Evolutionary conservation across 768 basidiomycete genomes (phyloP).

Genomic region (Butyriboletus loyo): DNA sequence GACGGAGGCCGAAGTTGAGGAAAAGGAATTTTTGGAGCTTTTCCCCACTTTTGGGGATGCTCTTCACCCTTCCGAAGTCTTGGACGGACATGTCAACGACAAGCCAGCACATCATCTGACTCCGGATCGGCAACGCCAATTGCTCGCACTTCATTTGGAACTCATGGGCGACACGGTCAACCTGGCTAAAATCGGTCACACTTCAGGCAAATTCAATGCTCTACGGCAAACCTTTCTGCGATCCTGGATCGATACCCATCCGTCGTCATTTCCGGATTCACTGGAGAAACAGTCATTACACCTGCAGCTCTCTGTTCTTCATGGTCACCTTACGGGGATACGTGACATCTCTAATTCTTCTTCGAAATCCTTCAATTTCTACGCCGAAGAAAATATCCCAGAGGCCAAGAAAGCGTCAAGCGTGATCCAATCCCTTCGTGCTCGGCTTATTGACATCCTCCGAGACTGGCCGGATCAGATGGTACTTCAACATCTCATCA

Average conservation of each 20-base stretch:
- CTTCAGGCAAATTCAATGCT: constrained; percentile 27
- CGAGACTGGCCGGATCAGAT: constrained; percentile 96
- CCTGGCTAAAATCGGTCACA: background rate
- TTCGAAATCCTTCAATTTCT: constrained; percentile 63
- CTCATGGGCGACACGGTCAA: constrained; percentile 32
- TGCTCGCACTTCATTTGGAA: constrained; percentile 48
- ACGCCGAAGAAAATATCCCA: constrained; percentile 67
- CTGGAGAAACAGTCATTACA: constrained; percentile 53
- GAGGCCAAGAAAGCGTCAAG: constrained; percentile 63
- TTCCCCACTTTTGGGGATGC: constrained; percentile 83
- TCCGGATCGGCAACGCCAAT: constrained; percentile 26
- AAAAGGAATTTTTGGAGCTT: constrained; percentile 74
- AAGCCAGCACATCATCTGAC: constrained; percentile 29
- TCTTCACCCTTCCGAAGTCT: constrained; percentile 31
- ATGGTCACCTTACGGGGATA: constrained; percentile 36
- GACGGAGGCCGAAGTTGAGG: constrained; percentile 75
- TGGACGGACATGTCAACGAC: background rate
- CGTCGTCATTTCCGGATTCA: constrained; percentile 34
- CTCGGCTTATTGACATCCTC: constrained; percentile 54
- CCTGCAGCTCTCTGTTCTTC: constrained; percentile 51
- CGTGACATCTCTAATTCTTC: constrained; percentile 17
- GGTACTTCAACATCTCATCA: constrained; percentile 83
- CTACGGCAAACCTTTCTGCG: constrained; percentile 35
- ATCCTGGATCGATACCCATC: constrained; percentile 30
- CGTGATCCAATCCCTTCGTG: constrained; percentile 49